Conservation (phyloP, 495 filamentous ascomycete genomes). For the Penicillium desertorum region DNA sequence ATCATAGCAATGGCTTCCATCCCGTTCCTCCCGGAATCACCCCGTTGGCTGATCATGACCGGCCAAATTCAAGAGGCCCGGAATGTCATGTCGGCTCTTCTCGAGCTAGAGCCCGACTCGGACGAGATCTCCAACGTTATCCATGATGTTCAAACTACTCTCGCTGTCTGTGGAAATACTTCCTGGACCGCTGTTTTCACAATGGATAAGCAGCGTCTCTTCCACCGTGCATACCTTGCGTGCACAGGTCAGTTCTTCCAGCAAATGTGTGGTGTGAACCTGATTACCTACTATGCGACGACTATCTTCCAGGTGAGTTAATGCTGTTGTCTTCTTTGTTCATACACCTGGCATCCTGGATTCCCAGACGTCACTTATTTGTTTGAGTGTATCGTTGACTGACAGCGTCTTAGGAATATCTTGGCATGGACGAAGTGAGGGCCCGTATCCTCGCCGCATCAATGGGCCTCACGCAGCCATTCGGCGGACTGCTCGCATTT, state of each 20-base stretch:
- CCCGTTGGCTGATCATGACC: conserved; percentile 56
- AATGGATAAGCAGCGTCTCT: conserved; percentile 23
- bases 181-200: conserved; percentile 25
- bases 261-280: conserved; percentile 58
- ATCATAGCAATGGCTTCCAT: conserved; percentile 56
- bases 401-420: conserved; percentile 41
- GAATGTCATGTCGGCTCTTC: conserved; percentile 30
- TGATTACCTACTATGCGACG: conserved; percentile 61
- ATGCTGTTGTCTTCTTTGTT: too few relatives aligned
- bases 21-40: conserved; percentile 60
- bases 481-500: conserved; percentile 71
- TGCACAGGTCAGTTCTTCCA: conserved; percentile 48
- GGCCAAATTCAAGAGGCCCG: conserved; percentile 53
- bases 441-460: conserved; percentile 75
- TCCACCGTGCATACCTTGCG: conserved; percentile 29
- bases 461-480: conserved; percentile 72
- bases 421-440: conserved; percentile 66
- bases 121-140: conserved; percentile 30
- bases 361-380: too few relatives aligned
- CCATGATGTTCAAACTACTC: conserved; percentile 34
- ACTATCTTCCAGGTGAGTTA: conserved; percentile 43
- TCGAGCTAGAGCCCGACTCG: conserved; percentile 27
- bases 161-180: conserved; percentile 19
- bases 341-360: too few relatives aligned
- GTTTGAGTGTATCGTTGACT: too few relatives aligned